Conservation (phyloP, 2,329 filamentous ascomycete genomes). For the Alternaria sp. region DNA sequence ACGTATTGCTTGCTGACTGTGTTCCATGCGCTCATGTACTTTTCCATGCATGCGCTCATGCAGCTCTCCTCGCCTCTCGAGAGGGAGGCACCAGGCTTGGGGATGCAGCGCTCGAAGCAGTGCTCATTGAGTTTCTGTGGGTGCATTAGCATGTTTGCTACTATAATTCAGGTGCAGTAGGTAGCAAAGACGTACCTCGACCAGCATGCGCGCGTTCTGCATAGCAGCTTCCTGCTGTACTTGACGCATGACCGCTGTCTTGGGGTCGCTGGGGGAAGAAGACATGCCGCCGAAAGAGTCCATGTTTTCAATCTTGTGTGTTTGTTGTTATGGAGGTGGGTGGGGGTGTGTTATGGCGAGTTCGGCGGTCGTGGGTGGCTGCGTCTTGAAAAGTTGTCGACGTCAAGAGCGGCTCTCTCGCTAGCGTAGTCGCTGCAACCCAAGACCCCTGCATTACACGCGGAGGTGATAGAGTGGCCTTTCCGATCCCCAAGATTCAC, state of each 20-base stretch:
- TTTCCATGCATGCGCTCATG: slow-evolving; percentile 63
- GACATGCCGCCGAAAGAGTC: slow-evolving; percentile 45
- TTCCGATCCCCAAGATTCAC: slow-evolving; percentile 17
- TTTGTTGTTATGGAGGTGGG: slow-evolving; percentile 3
- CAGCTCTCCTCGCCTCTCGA: slow-evolving; percentile 60
- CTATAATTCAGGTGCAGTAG: neutral
- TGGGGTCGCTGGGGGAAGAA: slow-evolving; percentile 51
- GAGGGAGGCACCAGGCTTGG: slow-evolving; percentile 60
- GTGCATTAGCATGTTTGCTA: neutral
- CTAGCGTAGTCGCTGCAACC: slow-evolving; percentile 21
- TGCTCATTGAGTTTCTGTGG: slow-evolving; percentile 61
- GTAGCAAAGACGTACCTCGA: slow-evolving; percentile 44
- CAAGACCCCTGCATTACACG: slow-evolving; percentile 34
- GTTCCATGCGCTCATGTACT: slow-evolving; percentile 64
- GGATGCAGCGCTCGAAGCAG: slow-evolving; percentile 64
- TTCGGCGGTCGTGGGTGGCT: slow-evolving; percentile 5
- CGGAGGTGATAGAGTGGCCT: slow-evolving; percentile 34
- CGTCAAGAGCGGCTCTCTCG: slow-evolving; percentile 37
- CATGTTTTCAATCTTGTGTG: slow-evolving; percentile 30
- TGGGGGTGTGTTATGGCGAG: neutral
- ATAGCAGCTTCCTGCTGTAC: slow-evolving; percentile 62
- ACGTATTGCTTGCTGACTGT: slow-evolving; percentile 60
- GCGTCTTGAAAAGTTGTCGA: slow-evolving; percentile 37
- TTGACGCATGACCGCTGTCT: slow-evolving; percentile 60
- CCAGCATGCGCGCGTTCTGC: slow-evolving; percentile 60